Percentiles rank a stretch among this genome's conserved stretches.
Evolutionary conservation across 2,329 filamentous ascomycete species (phyloP).

Genomic region (Aureobasidium sp.): DNA sequence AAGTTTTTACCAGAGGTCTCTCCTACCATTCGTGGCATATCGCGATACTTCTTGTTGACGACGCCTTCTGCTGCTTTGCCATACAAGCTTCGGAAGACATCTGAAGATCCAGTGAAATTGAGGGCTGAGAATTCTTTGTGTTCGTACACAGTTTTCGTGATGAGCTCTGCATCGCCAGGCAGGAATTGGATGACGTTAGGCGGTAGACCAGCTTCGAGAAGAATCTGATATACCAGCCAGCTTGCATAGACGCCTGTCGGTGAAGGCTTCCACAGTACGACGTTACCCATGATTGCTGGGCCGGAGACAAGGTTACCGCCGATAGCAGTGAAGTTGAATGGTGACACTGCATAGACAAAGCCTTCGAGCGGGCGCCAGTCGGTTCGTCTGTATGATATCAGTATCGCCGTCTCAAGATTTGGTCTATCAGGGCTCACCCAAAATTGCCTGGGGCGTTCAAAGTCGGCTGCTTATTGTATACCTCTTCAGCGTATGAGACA

Average conservation of each 20-base stretch:
- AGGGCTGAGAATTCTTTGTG: conserved; percentile 32
- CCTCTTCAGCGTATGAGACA: conserved; percentile 26
- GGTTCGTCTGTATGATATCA: conserved; percentile 17
- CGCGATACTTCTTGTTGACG: conserved; percentile 25
- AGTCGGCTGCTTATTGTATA: conserved; percentile 30
- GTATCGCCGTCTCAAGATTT: neutral
- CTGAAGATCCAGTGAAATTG: conserved; percentile 31
- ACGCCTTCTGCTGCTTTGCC: conserved; percentile 25
- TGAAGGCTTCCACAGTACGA: conserved; percentile 36
- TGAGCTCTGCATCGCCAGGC: conserved; percentile 29
- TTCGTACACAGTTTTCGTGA: conserved; percentile 28
- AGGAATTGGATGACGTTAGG: conserved; percentile 32
- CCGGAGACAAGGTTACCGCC: conserved; percentile 30
- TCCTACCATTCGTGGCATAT: conserved; percentile 40
- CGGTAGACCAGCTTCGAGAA: conserved; percentile 34
- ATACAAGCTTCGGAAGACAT: conserved; percentile 30
- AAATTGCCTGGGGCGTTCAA: conserved; percentile 17
- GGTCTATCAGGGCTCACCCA: neutral
- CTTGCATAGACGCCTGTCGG: conserved; percentile 28
- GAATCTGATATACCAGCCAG: conserved; percentile 30
- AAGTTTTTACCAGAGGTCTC: conserved; percentile 49
- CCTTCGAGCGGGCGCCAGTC: conserved; percentile 35
- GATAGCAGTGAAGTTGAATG: conserved; percentile 38
- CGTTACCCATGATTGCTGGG: conserved; percentile 33
- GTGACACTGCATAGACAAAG: conserved; percentile 34